Evolutionary conservation across 257 asterid species (phyloP).

Genomic region (Gentiana dahurica): DNA sequence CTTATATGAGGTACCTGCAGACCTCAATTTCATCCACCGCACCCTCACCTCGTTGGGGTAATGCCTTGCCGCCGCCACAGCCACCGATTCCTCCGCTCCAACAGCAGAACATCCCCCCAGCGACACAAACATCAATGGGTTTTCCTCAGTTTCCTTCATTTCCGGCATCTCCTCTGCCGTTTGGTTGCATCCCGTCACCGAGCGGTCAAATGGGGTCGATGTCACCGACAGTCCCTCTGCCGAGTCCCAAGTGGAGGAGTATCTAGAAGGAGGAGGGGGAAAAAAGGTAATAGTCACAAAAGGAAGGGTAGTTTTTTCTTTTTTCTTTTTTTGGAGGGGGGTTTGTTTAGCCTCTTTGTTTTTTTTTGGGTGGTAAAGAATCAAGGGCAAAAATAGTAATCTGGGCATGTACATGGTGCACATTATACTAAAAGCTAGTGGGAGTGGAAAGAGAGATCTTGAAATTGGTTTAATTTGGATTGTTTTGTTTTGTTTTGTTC

Average conservation of each 20-base stretch:
- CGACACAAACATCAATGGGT: conserved; percentile 14
- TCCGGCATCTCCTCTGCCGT: conserved; percentile 41
- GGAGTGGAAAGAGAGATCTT: conserved; percentile 11
- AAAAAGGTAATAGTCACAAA: conserved; percentile 15
- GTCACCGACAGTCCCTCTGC: conserved; percentile 63
- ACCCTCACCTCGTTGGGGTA: conserved; percentile 24
- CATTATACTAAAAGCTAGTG: conserved; percentile 25
- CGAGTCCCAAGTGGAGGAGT: conserved; percentile 67
- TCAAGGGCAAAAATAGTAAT: conserved; percentile 18
- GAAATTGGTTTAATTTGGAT: conserved; percentile 16
- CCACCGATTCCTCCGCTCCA: conserved; percentile 11
- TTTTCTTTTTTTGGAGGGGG: conserved; percentile 3
- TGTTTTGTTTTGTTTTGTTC: conserved; percentile 24
- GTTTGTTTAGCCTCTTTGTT: background rate
- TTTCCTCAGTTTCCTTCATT: conserved; percentile 22
- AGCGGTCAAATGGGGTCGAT: conserved; percentile 60
- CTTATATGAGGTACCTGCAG: conserved; percentile 37
- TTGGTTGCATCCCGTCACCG: conserved; percentile 47
- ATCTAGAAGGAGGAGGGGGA: conserved; percentile 6
- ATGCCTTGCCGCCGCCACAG: conserved; percentile 12
- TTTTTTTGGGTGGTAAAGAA: conserved; percentile 10
- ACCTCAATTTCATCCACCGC: conserved; percentile 20
- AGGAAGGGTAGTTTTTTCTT: conserved; percentile 5
- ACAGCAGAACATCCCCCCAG: conserved; percentile 26
- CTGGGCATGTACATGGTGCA: conserved; percentile 44